Base-by-base conservation (phyloP, 2,329 filamentous ascomycete species). In the Microdochium bolleyi region DNA sequence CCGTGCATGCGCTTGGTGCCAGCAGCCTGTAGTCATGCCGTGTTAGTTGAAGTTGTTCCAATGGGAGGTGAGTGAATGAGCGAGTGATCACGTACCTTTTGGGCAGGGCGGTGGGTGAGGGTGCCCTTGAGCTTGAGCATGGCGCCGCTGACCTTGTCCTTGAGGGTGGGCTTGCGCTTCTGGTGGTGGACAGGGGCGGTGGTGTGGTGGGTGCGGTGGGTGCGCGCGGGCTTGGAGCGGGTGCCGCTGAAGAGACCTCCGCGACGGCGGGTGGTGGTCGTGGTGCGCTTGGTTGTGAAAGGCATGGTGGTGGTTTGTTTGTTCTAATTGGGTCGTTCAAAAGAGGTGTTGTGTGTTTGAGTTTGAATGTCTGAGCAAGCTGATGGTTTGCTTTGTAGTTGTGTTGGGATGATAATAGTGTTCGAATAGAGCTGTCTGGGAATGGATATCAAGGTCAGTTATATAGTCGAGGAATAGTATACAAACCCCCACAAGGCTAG, bases 121-220 rank as follows among this genome's bases (percentile, higher is more conserved):
- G 74, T 81, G 8, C 89, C 88, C 68, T 83, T 84, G 57, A 92
- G 69, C 73, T 81, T 89, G 72, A 88, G 76, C 67, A 92, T 73
- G 0, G 87, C 88, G 19, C 89, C 89, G 50, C 80, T 84, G 60
- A 92, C 78, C 70, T 92, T 92, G 72, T 92, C 88, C 49, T 85
- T 85, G 58, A 92, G 73, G 38, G 77, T 81, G 2, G 82, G 77
- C 61, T 84, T 82, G 62, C 87, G 82, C 65, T 82, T 80, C 52
- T 89, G 86, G 64, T 87, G 84, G 56, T 82, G 78, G 16, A 73
- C 71, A 2, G 71, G 72, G 2, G 66, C 57, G 49, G 48, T 49
- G 48, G 24, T 16, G 24, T 25, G 44, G 44, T 4, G 4, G 44
- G 52, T 55, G 32, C 49, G 54, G 50, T 67, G 68, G 51, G 60